phyloP scores from a whole-genome alignment of 2,329 filamentous ascomycete species.

The Colletotrichum camelliae region DNA sequence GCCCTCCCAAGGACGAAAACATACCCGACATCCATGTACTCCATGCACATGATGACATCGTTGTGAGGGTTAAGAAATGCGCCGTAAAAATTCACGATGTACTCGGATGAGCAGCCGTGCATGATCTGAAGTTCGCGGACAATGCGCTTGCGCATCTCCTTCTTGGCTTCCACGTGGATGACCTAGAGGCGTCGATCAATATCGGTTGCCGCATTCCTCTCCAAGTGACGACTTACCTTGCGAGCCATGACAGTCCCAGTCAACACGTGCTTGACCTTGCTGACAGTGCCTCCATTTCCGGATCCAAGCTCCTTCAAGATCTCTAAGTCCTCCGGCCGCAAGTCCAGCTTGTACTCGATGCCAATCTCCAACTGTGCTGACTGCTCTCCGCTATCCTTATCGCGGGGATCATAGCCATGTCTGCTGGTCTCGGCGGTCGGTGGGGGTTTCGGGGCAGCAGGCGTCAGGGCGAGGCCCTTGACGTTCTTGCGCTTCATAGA shows the following conservation, averaged over 20 bases:
- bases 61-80: conserved; percentile 96
- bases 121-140: conserved; percentile 97
- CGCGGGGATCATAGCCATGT: conserved; percentile 63
- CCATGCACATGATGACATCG: conserved; percentile 99
- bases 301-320: conserved; percentile 93
- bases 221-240: conserved; percentile 68
- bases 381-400: conserved; percentile 60
- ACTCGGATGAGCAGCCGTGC: conserved; percentile 95
- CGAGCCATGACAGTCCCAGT: conserved; percentile 97
- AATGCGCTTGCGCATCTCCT: conserved; percentile 95
- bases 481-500: conserved; percentile 99
- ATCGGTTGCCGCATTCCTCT: not conserved
- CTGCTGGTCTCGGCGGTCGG: conserved; percentile 77
- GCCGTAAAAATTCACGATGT: conserved; percentile 97
- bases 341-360: conserved; percentile 93
- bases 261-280: conserved; percentile 94
- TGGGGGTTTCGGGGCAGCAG: conserved; percentile 74
- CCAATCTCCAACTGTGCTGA: conserved; percentile 87
- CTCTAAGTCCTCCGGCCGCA: conserved; percentile 90
- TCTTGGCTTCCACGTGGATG: conserved; percentile 97
- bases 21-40: conserved; percentile 99
- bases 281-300: conserved; percentile 97
- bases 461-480: conserved; percentile 89
- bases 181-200: conserved; percentile 62
- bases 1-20: conserved; percentile 36